A percentile compares a stretch with the other conserved stretches of the same genome.
phyloP scores from a whole-genome alignment of 1,139 yeast species.

The Barnettozyma hawaiiensis region DNA sequence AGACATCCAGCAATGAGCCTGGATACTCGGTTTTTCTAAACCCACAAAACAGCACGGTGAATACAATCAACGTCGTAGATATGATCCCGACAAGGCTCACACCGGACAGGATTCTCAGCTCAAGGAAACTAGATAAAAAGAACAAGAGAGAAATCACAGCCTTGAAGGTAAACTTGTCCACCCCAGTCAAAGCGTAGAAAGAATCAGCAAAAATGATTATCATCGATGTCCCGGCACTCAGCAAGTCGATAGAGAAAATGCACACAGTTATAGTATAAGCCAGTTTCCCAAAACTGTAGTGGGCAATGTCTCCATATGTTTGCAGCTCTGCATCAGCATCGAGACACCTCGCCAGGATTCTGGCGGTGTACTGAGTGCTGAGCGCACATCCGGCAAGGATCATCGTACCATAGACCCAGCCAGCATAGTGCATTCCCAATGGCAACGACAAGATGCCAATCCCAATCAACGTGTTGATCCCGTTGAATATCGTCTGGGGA shows the following conservation, averaged over 20 bases:
- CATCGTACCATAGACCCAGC: conserved; percentile 61
- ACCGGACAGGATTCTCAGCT: conserved; percentile 56
- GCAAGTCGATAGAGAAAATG: conserved; percentile 59
- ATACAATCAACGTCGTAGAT: conserved; percentile 47
- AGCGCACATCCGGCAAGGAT: conserved; percentile 46
- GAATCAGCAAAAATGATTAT: conserved; percentile 70
- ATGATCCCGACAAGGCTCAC: conserved; percentile 63
- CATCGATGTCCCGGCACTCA: conserved; percentile 66
- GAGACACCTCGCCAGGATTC: conserved; percentile 45
- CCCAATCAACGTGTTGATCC: conserved; percentile 81
- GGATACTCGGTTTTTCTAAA: conserved; percentile 42
- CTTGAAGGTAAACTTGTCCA: conserved; percentile 42
- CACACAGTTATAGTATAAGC: conserved; percentile 51
- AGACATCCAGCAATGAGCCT: conserved; percentile 52
- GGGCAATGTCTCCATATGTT: conserved; percentile 76
- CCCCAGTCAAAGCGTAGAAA: conserved; percentile 47
- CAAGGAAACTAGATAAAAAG: conserved; percentile 49
- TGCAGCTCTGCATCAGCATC: conserved; percentile 54
- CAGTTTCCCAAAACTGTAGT: conserved; percentile 49
- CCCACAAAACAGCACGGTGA: conserved; percentile 47
- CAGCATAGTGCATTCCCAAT: conserved; percentile 70
- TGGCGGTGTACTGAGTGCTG: conserved; percentile 56
- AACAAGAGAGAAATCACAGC: conserved; percentile 33
- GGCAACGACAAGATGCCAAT: conserved; percentile 84
- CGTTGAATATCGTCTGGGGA: conserved; percentile 83